Evolutionary conservation across 345 rosid genomes (phyloP).

Genomic region (Raphanus sativus): DNA sequence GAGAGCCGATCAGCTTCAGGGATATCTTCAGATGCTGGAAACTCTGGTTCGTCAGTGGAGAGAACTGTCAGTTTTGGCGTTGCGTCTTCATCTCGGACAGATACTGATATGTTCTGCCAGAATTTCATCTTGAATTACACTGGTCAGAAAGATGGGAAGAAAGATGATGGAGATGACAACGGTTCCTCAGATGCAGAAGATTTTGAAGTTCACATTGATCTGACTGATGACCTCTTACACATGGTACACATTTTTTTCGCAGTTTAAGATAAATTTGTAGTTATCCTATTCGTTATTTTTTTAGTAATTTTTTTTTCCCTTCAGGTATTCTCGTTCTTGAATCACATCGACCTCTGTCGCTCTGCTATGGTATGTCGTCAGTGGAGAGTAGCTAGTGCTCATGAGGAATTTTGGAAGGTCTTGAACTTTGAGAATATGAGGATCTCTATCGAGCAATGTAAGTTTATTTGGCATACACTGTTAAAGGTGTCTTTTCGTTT

Average conservation of each 20-base stretch:
- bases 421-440: constrained; percentile 79
- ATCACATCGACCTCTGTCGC: no score
- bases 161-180: constrained; percentile 50
- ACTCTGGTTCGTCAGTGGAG: constrained; percentile 40
- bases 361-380: constrained; percentile 93
- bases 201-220: constrained; percentile 76
- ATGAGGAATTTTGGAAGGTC: constrained; percentile 96
- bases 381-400: constrained; percentile 89
- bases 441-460: constrained; percentile 82
- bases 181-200: constrained; percentile 52
- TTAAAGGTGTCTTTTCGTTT: background rate
- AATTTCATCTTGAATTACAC: constrained; percentile 54
- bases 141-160: constrained; percentile 48
- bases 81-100: no score
- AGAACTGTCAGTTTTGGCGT: constrained; percentile 38
- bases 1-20: no score
- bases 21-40: constrained; percentile 43
- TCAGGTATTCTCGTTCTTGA: no score
- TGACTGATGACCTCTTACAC: constrained; percentile 88
- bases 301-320: background rate
- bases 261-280: background rate
- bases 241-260: constrained; percentile 56
- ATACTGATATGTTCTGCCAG: no score
- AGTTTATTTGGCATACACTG: constrained; percentile 34
- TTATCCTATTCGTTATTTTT: background rate